Base-by-base conservation (phyloP, 2,329 filamentous ascomycete species). In the Penicillium vulpinum region DNA sequence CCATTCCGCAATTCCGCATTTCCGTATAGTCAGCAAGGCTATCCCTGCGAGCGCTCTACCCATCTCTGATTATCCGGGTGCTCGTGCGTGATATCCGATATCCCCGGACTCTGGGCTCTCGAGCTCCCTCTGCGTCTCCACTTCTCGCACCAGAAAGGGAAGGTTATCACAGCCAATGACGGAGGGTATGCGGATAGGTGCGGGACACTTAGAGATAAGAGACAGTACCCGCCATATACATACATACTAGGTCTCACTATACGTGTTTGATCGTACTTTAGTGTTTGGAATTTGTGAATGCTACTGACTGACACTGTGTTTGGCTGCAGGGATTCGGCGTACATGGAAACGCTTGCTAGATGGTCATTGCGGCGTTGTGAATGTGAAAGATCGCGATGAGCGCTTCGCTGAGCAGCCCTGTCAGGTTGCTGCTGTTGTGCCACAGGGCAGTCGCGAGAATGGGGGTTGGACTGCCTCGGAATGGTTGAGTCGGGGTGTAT, bases 271-370 rank as follows among this genome's bases (percentile, higher is more conserved):
- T 38, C 3, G 22, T 41, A n/a, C 39, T 49, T 15, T 39, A 16
- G 29, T 43, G 13, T 22, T 38, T 18, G n/a, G 38, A 16, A 31
- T 24, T 1, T 35, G 21, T 24, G 16, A 18, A 44, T 46, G 44
- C 3, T 22, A 15, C 16, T 21, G 38, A 28, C 48, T 55, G 29
- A 55, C 45, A 15, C 16, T 8, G 9, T 21, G 6, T 26, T 49
- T 57, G 9, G n/a, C 40, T 43, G 16, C 47, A 86, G 84, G 92
- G 60, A 82, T 89, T 61, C 85, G 85, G 63, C 85, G 80, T 54
- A 90, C 90, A 59, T 99, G 94, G 94, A 82, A 78, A 58, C 88
- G 90, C 51, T 85, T 99, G 40, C 74, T 97, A 29, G 86, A 89
- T 40, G 87, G 91, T 43, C 82, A 92, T 38, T 92, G 88, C 60